phyloP scores from a whole-genome alignment of 495 filamentous ascomycete species.

The Pseudoneurospora amorphoporcata region DNA sequence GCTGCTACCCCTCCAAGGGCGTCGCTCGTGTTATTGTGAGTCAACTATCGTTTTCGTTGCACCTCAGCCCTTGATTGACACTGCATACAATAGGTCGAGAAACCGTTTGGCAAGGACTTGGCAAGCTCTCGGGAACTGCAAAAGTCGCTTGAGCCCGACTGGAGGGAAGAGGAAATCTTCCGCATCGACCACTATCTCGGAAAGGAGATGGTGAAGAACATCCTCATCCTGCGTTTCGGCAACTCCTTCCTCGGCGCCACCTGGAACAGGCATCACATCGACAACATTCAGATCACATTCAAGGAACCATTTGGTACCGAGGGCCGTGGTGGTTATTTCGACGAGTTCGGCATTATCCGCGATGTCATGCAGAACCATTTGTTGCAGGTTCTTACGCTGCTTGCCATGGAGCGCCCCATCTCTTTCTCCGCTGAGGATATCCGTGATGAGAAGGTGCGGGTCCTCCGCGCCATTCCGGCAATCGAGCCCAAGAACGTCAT shows the following conservation, averaged over 20 bases:
- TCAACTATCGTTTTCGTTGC: background rate
- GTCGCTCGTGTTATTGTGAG: conserved; percentile 89
- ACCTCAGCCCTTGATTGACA: conserved; percentile 4
- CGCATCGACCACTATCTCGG: conserved; percentile 99
- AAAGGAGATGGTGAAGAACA: conserved; percentile 99
- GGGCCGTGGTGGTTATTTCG: conserved; percentile 96
- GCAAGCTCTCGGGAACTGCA: conserved; percentile 89
- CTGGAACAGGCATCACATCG: conserved; percentile 99
- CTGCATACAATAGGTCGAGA: conserved; percentile 65
- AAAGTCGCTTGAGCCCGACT: conserved; percentile 91
- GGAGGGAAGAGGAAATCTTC: conserved; percentile 99
- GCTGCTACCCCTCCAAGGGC: conserved; percentile 84
- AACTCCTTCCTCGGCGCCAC: conserved; percentile 99
- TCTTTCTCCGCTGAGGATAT: conserved; percentile 98
- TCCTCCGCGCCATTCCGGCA: conserved; percentile 82
- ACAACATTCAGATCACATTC: conserved; percentile 97
- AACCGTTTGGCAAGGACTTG: conserved; percentile 97
- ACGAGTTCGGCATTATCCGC: conserved; percentile 98
- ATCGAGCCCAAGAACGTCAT: conserved; percentile 99
- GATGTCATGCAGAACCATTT: conserved; percentile 98
- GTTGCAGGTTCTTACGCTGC: conserved; percentile 87
- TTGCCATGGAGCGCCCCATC: conserved; percentile 97
- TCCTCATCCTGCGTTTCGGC: conserved; percentile 94
- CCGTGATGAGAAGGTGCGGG: conserved; percentile 96
- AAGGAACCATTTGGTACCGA: conserved; percentile 99